These are phyloP conservation scores for Alternaria brassicicola DNA, from an alignment of 2,329 filamentous ascomycete species.

Conservation along the genomic window DNA sequence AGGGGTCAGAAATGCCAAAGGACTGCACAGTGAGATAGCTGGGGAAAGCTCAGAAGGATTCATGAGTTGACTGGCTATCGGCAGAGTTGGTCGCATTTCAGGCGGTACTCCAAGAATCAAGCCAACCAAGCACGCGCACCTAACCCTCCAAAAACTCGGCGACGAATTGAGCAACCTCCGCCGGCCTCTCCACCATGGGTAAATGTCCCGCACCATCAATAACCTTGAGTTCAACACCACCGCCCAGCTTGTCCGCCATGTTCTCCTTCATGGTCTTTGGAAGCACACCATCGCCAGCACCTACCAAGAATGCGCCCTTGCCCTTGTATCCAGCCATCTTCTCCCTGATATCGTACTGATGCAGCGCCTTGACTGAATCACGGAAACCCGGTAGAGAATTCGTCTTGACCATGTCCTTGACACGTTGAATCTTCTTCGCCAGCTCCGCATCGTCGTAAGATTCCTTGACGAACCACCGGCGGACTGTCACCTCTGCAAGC, in stretches of 20 bases:
- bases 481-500: conserved; percentile 73
- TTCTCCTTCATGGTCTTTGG: conserved; percentile 77
- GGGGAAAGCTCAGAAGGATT: no score
- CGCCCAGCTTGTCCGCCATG: conserved; percentile 60
- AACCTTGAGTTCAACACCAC: conserved; percentile 64
- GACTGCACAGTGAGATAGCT: no score
- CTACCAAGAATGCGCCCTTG: conserved; percentile 72
- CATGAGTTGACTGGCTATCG: no score
- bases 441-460: conserved; percentile 61
- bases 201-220: conserved; percentile 77
- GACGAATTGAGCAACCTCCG: conserved; percentile 70
- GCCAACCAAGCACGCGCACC: neutral
- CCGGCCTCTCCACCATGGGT: conserved; percentile 80
- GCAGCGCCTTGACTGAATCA: conserved; percentile 71
- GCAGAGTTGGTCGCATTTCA: no score
- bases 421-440: conserved; percentile 60
- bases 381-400: conserved; percentile 75
- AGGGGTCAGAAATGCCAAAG: no score
- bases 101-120: no score
- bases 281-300: conserved; percentile 74
- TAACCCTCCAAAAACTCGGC: conserved; percentile 54
- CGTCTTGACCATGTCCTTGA: conserved; percentile 70
- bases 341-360: conserved; percentile 70
- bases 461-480: conserved; percentile 72
- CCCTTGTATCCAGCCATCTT: conserved; percentile 62